A percentile compares a stretch with the other conserved stretches of the same genome.
Conservation (phyloP, 768 basidiomycete species). For the Lyophyllum semitale region DNA sequence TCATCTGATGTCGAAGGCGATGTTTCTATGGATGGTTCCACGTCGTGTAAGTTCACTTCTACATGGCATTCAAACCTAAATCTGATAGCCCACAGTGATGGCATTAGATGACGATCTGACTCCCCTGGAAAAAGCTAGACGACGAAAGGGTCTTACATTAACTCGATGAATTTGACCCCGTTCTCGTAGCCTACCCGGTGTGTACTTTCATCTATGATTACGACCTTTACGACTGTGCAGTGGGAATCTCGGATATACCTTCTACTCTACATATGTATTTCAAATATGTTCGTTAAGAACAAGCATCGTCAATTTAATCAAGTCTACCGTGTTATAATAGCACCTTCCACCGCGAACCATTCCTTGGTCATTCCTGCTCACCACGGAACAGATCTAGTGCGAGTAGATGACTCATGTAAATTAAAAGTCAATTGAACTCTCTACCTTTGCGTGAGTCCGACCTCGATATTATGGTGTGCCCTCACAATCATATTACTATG, state of each 20-base stretch:
- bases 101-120: constrained; percentile 56
- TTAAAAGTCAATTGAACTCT: not conserved
- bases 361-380: too few relatives aligned
- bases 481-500: too few relatives aligned
- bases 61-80: constrained; percentile 8
- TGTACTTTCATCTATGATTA: not conserved
- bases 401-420: too few relatives aligned
- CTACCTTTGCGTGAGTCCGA: too few relatives aligned
- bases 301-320: not conserved
- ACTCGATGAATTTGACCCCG: not conserved
- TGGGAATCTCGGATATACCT: not conserved
- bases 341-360: not conserved
- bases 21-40: constrained; percentile 45
- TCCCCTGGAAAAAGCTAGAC: constrained; percentile 69
- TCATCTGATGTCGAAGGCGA: constrained; percentile 34
- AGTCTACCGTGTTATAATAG: not conserved
- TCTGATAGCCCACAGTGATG: constrained; percentile 33
- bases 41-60: constrained; percentile 38
- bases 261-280: constrained; percentile 1
- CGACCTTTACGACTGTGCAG: constrained; percentile 10
- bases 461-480: too few relatives aligned
- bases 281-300: not conserved
- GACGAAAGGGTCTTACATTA: constrained; percentile 38
- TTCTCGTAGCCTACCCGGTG: not conserved
- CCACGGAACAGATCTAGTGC: too few relatives aligned